Evolutionary conservation across 2,329 filamentous ascomycete genomes (phyloP), one percentile per base, ranked within the genome.

Genomic region (Fusarium xylarioides): DNA sequence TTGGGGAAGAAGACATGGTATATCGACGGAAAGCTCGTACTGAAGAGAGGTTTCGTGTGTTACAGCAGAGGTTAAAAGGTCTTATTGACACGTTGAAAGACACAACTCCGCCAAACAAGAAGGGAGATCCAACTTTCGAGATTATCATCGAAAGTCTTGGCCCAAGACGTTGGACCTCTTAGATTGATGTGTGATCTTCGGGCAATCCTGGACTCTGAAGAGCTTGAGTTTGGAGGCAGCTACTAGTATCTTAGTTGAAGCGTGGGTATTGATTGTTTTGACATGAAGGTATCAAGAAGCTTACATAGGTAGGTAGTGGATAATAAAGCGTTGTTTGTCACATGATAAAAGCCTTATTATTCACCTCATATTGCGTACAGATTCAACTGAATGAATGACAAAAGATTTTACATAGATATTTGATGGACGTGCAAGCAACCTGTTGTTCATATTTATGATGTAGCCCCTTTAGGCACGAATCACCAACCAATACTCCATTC

Each of bases 401-500:
- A 10, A 28, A 16, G 7, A 12, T 28, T 37, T 21, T 5, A 21
- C 21, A n/a, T n/a, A n/a, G 34, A 21, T 16, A 28, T n/a, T 23
- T 61, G 12, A 56, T 30, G 23, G 12, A 56, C 23, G 23, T 30
- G 23, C 15, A 40, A 43, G 19, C 21, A 52, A 49, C 53, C 38
- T 37, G 32, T 62, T 47, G 19, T 64, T 37, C 38, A 46, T 32
- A 63, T 62, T 47, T 56, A 65, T 42, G 49, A 66, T 66, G 37
- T 66, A 66, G 37, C 32, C 55, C 46, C 34, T 37, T 66, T 50
- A 7, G 57, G 42, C 61, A 73, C 40, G 43, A 50, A 63, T 60
- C 57, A 40, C 43, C 44, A 70, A 63, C 55, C 67, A 58, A 71
- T 71, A 74, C 71, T 73, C 71, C 71, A 43, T 62, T 52, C 40